Evolutionary conservation across 768 basidiomycete species (phyloP).

Genomic region (Mycena chlorophos): DNA sequence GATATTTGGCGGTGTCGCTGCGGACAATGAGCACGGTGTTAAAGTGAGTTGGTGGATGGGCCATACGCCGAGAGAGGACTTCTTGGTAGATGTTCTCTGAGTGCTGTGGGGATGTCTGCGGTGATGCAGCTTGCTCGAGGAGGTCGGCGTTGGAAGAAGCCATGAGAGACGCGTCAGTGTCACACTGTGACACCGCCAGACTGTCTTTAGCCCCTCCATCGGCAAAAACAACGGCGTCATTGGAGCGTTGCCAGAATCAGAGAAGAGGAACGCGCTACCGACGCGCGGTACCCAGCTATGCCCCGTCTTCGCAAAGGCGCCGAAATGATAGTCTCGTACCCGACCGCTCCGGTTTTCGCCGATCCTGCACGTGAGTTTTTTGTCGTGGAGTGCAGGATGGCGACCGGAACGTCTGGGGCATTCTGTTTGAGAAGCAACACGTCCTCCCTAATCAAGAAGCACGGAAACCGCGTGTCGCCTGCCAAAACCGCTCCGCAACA

Average conservation of each 20-base stretch:
- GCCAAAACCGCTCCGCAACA: too few species aligned
- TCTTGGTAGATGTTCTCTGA: conserved; percentile 78
- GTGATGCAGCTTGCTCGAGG: conserved; percentile 56
- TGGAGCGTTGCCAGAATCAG: too few species aligned
- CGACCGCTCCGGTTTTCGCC: not conserved
- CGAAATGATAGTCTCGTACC: not conserved
- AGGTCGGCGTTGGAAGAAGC: conserved; percentile 42
- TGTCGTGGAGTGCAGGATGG: not conserved
- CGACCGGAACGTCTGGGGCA: not conserved
- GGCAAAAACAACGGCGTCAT: too few species aligned
- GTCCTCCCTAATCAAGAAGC: not conserved
- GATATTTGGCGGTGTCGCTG: conserved; percentile 32
- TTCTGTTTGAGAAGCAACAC: not conserved
- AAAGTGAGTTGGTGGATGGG: conserved; percentile 22
- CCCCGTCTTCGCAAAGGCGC: not conserved
- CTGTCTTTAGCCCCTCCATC: too few species aligned
- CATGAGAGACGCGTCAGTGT: conserved; percentile 23
- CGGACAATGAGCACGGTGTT: not conserved
- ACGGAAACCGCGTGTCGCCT: too few species aligned
- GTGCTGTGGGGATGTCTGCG: conserved; percentile 50
- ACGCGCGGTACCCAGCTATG: not conserved
- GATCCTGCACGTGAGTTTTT: not conserved
- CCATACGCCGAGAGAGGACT: conserved; percentile 50
- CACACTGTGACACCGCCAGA: conserved; percentile 15
- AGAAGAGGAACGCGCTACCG: not conserved